Conservation (phyloP, 164 flowering plant species). For the Vitis cinerea region DNA sequence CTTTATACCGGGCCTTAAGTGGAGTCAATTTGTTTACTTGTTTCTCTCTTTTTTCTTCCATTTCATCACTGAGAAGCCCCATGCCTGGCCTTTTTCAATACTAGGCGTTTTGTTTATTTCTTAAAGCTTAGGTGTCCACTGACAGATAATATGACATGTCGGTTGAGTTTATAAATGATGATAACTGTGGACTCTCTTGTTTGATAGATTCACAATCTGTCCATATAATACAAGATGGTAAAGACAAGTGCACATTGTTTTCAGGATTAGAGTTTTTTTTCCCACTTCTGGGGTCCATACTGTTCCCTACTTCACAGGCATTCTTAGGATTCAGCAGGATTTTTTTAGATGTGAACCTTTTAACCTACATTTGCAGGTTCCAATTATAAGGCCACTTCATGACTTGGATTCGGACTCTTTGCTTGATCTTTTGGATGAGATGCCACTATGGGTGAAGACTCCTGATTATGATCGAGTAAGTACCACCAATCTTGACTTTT, state of each 20-base stretch:
- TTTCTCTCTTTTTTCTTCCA: not conserved
- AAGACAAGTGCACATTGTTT: not conserved
- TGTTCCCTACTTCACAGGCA: not conserved
- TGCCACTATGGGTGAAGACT: constrained; percentile 51
- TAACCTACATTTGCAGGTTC: constrained; percentile 24
- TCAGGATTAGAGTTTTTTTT: not conserved
- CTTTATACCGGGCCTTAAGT: not conserved
- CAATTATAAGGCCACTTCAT: constrained; percentile 18
- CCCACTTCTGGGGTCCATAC: not conserved
- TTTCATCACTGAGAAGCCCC: not conserved
- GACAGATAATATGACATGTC: not conserved
- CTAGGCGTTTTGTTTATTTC: not conserved
- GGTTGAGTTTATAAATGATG: not conserved
- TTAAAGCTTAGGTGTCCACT: not conserved
- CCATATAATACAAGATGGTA: not conserved
- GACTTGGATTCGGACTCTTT: constrained; percentile 28
- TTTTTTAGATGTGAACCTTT: not conserved
- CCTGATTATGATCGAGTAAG: constrained; percentile 52
- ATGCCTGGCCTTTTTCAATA: not conserved
- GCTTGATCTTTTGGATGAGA: constrained; percentile 30
- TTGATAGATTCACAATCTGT: not conserved
- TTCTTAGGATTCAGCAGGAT: not conserved
- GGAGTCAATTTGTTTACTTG: not conserved
- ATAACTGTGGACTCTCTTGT: not conserved
- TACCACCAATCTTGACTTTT: too few relatives aligned